Conservation (phyloP, 2,329 filamentous ascomycete genomes). For the Apiospora pterosperma region DNA sequence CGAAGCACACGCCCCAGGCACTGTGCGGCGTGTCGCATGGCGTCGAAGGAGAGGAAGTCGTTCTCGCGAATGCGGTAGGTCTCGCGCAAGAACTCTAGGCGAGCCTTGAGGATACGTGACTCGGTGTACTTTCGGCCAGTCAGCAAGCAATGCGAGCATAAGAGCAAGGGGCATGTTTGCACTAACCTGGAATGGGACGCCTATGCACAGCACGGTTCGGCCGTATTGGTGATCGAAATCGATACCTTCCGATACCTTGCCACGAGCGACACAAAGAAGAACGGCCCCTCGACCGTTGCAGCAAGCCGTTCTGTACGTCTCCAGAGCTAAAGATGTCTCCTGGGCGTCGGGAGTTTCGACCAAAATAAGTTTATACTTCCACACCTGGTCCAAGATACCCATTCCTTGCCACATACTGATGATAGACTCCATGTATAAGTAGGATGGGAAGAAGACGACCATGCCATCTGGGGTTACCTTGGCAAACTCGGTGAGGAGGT, state of each 20-base stretch:
- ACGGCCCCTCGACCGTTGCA: constrained; percentile 95
- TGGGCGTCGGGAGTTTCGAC: constrained; percentile 97
- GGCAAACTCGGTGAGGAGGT: constrained; percentile 87
- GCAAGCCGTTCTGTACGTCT: constrained; percentile 96
- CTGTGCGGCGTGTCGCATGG: constrained; percentile 98
- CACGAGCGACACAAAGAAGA: constrained; percentile 89
- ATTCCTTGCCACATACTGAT: constrained; percentile 99
- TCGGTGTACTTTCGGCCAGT: constrained; percentile 74
- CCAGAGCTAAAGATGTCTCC: constrained; percentile 90
- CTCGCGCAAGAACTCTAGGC: constrained; percentile 93
- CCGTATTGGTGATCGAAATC: constrained; percentile 99
- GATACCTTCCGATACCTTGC: constrained; percentile 96
- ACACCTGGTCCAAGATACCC: constrained; percentile 95
- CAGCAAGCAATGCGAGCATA: background rate
- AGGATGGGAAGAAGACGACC: constrained; percentile 99
- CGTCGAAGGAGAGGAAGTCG: constrained; percentile 97
- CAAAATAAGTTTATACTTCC: constrained; percentile 98
- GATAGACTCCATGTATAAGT: constrained; percentile 98
- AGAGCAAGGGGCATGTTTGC: background rate
- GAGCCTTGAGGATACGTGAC: constrained; percentile 91
- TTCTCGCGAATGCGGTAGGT: constrained; percentile 96
- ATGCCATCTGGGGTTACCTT: constrained; percentile 95
- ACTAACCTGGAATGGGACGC: constrained; percentile 73
- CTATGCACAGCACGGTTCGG: constrained; percentile 91
- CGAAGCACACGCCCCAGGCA: constrained; percentile 91